Conservation (phyloP, 257 asterid genomes). For the Ehretia macrophylla region DNA sequence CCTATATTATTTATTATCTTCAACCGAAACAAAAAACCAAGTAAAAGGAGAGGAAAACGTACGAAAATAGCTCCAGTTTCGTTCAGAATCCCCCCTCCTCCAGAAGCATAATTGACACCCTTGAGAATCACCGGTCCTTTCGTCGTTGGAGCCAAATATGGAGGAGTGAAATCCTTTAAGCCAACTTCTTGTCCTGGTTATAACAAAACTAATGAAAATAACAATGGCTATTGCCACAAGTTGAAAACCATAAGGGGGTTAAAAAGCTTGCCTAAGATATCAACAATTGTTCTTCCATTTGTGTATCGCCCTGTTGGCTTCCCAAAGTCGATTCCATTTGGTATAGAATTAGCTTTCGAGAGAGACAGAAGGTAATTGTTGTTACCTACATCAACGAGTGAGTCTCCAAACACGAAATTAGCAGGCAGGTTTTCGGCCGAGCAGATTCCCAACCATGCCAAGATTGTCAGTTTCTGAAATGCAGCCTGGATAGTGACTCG, state of each 20-base stretch:
- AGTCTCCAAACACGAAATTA: slow-evolving; percentile 75
- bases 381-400: slow-evolving; percentile 74
- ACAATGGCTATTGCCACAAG: too few relatives aligned
- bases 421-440: slow-evolving; percentile 28
- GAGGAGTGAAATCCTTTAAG: slow-evolving; percentile 45
- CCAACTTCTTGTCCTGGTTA: slow-evolving; percentile 66
- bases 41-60: slow-evolving; percentile 15
- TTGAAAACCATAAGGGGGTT: too few relatives aligned
- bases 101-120: slow-evolving; percentile 85
- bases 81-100: slow-evolving; percentile 79
- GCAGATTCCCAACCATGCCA: slow-evolving; percentile 17
- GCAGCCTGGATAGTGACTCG: neutral
- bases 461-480: slow-evolving; percentile 12
- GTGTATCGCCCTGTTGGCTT: slow-evolving; percentile 71
- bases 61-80: slow-evolving; percentile 61
- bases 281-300: slow-evolving; percentile 71
- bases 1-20: too few relatives aligned
- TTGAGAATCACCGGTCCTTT: slow-evolving; percentile 39
- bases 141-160: slow-evolving; percentile 67
- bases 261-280: slow-evolving; percentile 68
- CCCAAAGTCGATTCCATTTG: slow-evolving; percentile 81
- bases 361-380: slow-evolving; percentile 62
- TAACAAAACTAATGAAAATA: too few relatives aligned
- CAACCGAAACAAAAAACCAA: too few relatives aligned
- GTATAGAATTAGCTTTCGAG: slow-evolving; percentile 64